Evolutionary conservation across 164 flowering plant species (phyloP), one percentile per base, ranked within the genome.

Genomic region (Umbellularia californica): DNA sequence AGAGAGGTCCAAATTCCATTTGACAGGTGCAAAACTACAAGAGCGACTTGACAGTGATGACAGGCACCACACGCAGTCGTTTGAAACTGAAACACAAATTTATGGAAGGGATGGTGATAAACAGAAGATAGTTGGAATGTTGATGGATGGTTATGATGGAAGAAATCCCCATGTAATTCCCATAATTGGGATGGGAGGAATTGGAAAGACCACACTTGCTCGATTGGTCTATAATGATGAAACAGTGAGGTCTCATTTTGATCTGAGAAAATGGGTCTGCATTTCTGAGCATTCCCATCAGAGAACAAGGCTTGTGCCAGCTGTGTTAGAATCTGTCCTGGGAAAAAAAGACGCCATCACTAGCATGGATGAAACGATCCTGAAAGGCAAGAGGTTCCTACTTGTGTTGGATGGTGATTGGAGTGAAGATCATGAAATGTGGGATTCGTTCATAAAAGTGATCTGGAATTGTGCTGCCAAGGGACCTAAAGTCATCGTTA

Each of bases 361-460:
- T 9, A 11, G 12, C 2, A 35, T 47, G 12, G 51, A 68, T 66
- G 3, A 24, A 17, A 12, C 68, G 14, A 50, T 55, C 28, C 63
- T 76, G 12, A 22, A 10, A 28, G 78, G 65, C 22, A 76, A 67
- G 75, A 76, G 63, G 30, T 25, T 71, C 24, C 71, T 76, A 41
- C 70, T 76, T 47, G 78, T 76, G 50, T 35, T 70, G n/a, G 78
- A 76, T 67, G 78, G 67, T 71, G 78, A 71, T 6, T 76, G 78
- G 78, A 52, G 72, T 58, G 74, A 71, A 30, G 62, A 71, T 33
- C 25, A 24, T 15, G 51, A n/a, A 3, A 55, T 52, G 15, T 76
- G 71, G 71, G 70, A 50, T 19, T 7, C 7, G 1, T 33, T 76
- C 35, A 50, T 17, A 14, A 2, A 2, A 3, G 23, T 6, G 15